Percentiles rank a stretch among this genome's conserved stretches.
Conservation (phyloP, 2,329 filamentous ascomycete genomes). For the Aphanocladium album region DNA sequence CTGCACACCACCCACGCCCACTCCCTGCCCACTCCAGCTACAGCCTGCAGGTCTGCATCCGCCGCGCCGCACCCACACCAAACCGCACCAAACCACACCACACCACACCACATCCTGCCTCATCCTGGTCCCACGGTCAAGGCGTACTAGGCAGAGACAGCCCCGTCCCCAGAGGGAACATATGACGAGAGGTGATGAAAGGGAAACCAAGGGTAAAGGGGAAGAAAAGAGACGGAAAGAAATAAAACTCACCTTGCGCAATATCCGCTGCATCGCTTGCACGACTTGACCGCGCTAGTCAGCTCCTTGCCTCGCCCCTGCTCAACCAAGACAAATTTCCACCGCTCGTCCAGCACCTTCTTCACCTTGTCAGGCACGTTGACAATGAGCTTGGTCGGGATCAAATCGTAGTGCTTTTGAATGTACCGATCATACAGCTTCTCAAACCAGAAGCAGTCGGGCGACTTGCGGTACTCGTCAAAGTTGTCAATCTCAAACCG, state of each 20-base stretch:
- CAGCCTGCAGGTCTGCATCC: slow-evolving; percentile 10
- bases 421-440: slow-evolving; percentile 98
- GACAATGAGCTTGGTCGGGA: slow-evolving; percentile 86
- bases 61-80: slow-evolving; percentile 10
- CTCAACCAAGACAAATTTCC: slow-evolving; percentile 95
- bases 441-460: slow-evolving; percentile 93
- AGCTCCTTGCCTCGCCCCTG: slow-evolving; percentile 90
- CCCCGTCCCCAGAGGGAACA: background rate
- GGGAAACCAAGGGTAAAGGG: background rate
- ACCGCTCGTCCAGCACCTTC: slow-evolving; percentile 89
- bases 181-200: slow-evolving; percentile 3
- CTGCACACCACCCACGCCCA: no score
- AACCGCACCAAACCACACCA: no score
- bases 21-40: slow-evolving; percentile 10
- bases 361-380: slow-evolving; percentile 95
- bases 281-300: slow-evolving; percentile 91
- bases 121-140: background rate
- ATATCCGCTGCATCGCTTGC: slow-evolving; percentile 86
- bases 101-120: background rate
- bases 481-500: slow-evolving; percentile 78
- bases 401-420: slow-evolving; percentile 94
- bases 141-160: background rate
- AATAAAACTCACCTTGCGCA: slow-evolving; percentile 69
- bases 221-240: slow-evolving; percentile 9
- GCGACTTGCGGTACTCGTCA: slow-evolving; percentile 76